Base-by-base conservation (phyloP, 495 filamentous ascomycete genomes). In the Neurospora hispaniola region DNA sequence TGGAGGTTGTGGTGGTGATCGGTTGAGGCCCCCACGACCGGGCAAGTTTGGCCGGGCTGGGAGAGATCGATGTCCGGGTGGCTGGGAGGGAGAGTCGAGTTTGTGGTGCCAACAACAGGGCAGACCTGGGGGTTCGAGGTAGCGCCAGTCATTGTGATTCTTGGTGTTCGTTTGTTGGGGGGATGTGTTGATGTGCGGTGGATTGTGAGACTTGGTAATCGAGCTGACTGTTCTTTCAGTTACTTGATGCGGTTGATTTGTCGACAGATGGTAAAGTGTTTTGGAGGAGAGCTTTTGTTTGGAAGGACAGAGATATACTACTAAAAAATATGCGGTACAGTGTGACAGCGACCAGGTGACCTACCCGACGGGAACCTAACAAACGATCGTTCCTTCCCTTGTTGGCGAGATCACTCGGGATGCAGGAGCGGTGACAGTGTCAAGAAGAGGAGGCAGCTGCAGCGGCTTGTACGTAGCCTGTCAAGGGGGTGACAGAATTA, bases 1-100 rank as follows among this genome's bases (percentile, higher is more conserved):
- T 84, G 82, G 4, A 84, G 78, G 76, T 78, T 80, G 71, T 75
- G 72, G 77, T 85, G 82, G 76, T 85, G 82, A 74, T 85, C 84
- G 8, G 84, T 81, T 71, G 80, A 81, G 41, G 84, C 84, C 59
- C 83, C 83, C 40, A 85, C 83, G 42, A 84, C 76, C 27, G 83
- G 83, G 72, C 82, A 85, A 18, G 72, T 79, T 73, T 84, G 82
- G 31, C 82, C 82, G 0, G 83, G 82, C 74, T 81, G 74, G 38
- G 82, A 81, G 72, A 85, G 79, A 77, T 85, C 82, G 75, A 85
- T 72, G 35, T 81, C 74, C 1, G 83, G 82, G 74, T 85, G 82
- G 3, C 78, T 79, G 0, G 83, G 83, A 0, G 83, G 83, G 1
- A 85, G 78, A 4, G 81, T 83, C 42, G 77, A 78, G 80, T 83